Conservation (phyloP, 2,329 filamentous ascomycete genomes). For the Fusarium robinianum region DNA sequence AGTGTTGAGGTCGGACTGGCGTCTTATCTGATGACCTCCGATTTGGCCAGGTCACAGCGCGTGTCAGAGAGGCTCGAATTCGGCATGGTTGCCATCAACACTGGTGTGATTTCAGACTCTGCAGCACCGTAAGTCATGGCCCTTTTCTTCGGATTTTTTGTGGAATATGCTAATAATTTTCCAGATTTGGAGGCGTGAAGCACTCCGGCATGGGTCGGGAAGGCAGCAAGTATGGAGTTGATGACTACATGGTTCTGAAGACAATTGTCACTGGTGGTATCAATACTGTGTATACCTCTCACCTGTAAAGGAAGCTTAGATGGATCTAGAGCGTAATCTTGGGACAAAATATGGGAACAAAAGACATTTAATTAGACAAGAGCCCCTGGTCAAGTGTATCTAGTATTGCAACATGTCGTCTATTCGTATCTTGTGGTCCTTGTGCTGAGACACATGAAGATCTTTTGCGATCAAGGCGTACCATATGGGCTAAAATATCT, state of each 20-base stretch:
- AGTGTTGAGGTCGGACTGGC: slow-evolving; percentile 66
- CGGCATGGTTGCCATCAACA: slow-evolving; percentile 71
- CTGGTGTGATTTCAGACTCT: slow-evolving; percentile 47
- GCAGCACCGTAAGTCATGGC: slow-evolving; percentile 35
- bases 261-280: slow-evolving; percentile 51
- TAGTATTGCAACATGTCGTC: no score
- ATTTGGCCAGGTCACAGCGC: slow-evolving; percentile 67
- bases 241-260: slow-evolving; percentile 63
- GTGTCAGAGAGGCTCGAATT: slow-evolving; percentile 70
- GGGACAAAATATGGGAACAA: no score
- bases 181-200: slow-evolving; percentile 63
- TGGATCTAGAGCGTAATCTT: no score
- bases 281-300: slow-evolving; percentile 52
- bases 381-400: no score
- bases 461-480: no score
- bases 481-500: no score
- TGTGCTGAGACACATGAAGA: no score
- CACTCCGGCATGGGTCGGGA: slow-evolving; percentile 65
- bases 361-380: no score
- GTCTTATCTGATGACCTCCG: slow-evolving; percentile 71
- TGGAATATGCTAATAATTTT: slow-evolving; percentile 7
- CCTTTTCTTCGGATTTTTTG: no score
- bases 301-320: no score
- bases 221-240: slow-evolving; percentile 63
- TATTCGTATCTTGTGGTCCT: no score